A percentile compares a stretch with the other conserved stretches of the same genome.
These are phyloP conservation scores for Oryza australiensis DNA, from an alignment of 176 grass and related monocot species.

Conservation along the genomic window DNA sequence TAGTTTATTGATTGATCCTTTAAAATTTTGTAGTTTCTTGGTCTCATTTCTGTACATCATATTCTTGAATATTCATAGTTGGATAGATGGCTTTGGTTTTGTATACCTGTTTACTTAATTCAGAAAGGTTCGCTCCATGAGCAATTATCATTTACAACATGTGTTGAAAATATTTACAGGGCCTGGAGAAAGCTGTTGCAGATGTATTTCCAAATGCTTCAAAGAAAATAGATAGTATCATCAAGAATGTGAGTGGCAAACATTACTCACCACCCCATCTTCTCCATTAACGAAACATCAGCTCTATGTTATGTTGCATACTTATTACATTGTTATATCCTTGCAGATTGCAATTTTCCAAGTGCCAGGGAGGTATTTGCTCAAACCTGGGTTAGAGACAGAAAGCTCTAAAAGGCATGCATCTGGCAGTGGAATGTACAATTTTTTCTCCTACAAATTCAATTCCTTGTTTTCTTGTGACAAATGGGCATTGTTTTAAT, in stretches of 20 bases:
- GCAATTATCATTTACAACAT: constrained; percentile 12
- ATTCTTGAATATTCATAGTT: constrained; percentile 12
- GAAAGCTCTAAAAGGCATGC: constrained; percentile 58
- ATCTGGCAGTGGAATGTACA: constrained; percentile 64
- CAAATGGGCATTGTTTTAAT: not conserved
- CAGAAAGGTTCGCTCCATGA: constrained; percentile 4
- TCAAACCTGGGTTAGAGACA: constrained; percentile 70
- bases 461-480: not conserved
- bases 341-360: constrained; percentile 87
- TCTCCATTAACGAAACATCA: constrained; percentile 10
- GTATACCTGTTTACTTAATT: constrained; percentile 16
- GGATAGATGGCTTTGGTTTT: constrained; percentile 19
- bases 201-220: constrained; percentile 59
- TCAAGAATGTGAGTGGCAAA: constrained; percentile 82
- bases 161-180: constrained; percentile 52
- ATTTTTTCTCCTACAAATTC: constrained; percentile 23
- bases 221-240: constrained; percentile 76
- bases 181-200: constrained; percentile 87
- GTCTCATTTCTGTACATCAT: constrained; percentile 9
- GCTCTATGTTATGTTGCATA: constrained; percentile 2
- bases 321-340: constrained; percentile 33
- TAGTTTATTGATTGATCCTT: constrained; percentile 21
- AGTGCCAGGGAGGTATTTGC: constrained; percentile 75
- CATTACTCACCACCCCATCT: not conserved
- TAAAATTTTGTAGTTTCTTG: not conserved